Conservation (phyloP, 345 rosid genomes). For the Acer negundo region DNA sequence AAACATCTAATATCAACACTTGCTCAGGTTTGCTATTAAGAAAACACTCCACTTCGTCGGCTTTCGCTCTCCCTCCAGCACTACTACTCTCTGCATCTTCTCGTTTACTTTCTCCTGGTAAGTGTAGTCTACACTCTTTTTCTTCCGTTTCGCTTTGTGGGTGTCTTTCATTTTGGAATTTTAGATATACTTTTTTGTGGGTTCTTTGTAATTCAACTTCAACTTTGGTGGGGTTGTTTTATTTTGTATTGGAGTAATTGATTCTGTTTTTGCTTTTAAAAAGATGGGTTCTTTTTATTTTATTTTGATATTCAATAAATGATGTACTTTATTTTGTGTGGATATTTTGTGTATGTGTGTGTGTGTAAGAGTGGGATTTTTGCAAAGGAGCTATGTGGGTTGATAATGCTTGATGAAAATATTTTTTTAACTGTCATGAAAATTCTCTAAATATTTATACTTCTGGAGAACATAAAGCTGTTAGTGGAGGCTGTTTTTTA, state of each 20-base stretch:
- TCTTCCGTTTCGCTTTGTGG: background rate
- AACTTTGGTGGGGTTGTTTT: background rate
- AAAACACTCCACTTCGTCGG: background rate
- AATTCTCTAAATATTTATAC: too few relatives aligned
- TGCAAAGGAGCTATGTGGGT: background rate
- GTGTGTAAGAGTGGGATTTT: background rate
- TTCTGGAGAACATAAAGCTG: background rate
- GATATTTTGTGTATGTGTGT: background rate
- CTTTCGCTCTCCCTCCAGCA: background rate
- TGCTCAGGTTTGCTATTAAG: background rate
- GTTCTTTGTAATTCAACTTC: slow-evolving; percentile 4
- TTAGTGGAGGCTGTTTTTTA: background rate
- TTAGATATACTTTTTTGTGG: background rate
- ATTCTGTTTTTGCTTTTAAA: background rate
- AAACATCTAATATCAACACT: background rate
- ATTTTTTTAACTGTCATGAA: too few relatives aligned
- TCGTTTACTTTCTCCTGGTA: slow-evolving; percentile 32
- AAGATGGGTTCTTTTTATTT: background rate
- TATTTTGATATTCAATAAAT: background rate
- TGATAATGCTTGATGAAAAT: too few relatives aligned
- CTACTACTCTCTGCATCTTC: background rate
- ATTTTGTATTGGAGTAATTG: background rate
- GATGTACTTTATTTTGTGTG: background rate
- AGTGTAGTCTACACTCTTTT: slow-evolving; percentile 2
- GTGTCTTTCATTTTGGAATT: background rate